A percentile compares a stretch with the other conserved stretches of the same genome.
phyloP scores from a whole-genome alignment of 331 rosid species.

The Erythrophleum ivorense region DNA sequence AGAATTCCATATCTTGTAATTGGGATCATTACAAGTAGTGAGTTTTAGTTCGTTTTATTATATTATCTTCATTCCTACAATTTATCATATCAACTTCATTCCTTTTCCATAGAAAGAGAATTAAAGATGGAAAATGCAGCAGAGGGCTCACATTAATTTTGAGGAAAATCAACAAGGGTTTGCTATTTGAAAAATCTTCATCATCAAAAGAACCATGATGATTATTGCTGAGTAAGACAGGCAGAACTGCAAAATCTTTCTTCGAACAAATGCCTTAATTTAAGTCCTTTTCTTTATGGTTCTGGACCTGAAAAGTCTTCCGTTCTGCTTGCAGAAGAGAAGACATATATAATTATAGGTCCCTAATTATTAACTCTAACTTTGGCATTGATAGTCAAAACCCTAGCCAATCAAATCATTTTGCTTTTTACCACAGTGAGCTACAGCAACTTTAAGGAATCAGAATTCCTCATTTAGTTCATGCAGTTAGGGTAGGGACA shows the following conservation, averaged over 20 bases:
- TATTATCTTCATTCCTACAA: no score
- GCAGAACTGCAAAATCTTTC: slow-evolving; percentile 10
- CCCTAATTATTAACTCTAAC: background rate
- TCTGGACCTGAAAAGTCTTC: background rate
- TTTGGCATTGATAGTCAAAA: slow-evolving; percentile 35
- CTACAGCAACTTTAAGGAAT: slow-evolving; percentile 11
- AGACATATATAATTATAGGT: background rate
- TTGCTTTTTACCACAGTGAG: background rate
- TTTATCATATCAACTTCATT: no score
- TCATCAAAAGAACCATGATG: background rate
- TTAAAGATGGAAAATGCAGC: background rate
- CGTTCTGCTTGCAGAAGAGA: background rate
- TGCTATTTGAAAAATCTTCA: background rate
- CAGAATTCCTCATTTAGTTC: slow-evolving; percentile 21
- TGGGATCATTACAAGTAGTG: no score
- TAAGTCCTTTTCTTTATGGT: slow-evolving; percentile 23
- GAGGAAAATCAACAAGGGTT: background rate
- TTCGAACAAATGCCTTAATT: slow-evolving; percentile 3
- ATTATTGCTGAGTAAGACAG: background rate
- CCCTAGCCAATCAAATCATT: background rate
- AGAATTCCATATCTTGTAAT: no score
- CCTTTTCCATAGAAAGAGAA: background rate
- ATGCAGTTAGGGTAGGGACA: slow-evolving; percentile 24
- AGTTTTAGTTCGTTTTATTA: no score
- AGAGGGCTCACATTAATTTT: background rate